Percentiles rank a stretch among this genome's conserved stretches.
These are phyloP conservation scores for Kwoniella pini DNA, from an alignment of 768 basidiomycete species.

Conservation along the genomic window DNA sequence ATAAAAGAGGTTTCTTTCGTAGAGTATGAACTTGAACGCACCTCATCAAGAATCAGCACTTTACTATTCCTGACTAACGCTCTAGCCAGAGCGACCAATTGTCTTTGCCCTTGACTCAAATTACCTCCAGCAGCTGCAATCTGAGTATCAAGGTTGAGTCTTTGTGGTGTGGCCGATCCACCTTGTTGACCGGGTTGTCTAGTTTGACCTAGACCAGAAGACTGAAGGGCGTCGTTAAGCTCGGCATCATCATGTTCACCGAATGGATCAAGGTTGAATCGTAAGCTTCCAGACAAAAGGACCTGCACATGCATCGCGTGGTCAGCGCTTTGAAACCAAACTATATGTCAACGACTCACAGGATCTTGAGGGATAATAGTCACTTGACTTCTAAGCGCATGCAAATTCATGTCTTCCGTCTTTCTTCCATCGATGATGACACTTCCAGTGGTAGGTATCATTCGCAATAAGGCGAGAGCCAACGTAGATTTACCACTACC, in stretches of 20 bases:
- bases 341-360: no score
- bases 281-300: slow-evolving; percentile 62
- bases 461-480: slow-evolving; percentile 62
- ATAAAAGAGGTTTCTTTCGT: no score
- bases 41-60: slow-evolving; percentile 64
- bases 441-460: slow-evolving; percentile 63
- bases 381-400: slow-evolving; percentile 62
- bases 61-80: slow-evolving; percentile 65
- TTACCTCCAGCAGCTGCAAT: slow-evolving; percentile 57
- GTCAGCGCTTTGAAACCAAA: no score
- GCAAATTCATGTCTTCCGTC: slow-evolving; percentile 61
- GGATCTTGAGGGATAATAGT: slow-evolving; percentile 67
- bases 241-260: slow-evolving; percentile 60
- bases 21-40: no score
- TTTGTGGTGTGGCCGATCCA: slow-evolving; percentile 40
- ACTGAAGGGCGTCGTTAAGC: slow-evolving; percentile 48
- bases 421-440: slow-evolving; percentile 63
- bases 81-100: slow-evolving; percentile 64
- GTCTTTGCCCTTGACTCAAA: slow-evolving; percentile 63
- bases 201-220: slow-evolving; percentile 40
- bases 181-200: slow-evolving; percentile 18
- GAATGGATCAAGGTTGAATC: slow-evolving; percentile 61
- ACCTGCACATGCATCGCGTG: no score
- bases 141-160: slow-evolving; percentile 51
- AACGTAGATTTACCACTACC: slow-evolving; percentile 60